Evolutionary conservation across 768 basidiomycete genomes (phyloP).

Genomic region (Wakefieldia striispora): DNA sequence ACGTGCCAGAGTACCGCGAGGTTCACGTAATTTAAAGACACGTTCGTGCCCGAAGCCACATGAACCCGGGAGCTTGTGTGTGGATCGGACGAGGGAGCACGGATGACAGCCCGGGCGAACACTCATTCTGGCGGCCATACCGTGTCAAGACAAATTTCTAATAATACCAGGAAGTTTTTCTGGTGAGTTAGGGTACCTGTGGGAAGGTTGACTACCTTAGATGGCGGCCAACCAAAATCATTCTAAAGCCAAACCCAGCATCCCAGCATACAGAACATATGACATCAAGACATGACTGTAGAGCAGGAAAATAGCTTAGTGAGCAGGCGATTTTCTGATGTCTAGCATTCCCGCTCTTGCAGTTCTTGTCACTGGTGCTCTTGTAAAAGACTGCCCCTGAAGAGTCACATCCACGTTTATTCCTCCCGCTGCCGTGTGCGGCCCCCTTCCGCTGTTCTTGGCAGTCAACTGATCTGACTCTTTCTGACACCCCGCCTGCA

Average conservation of each 20-base stretch:
- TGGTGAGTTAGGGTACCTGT: neutral
- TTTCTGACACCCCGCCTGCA: neutral
- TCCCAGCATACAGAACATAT: neutral
- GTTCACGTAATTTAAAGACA: no score
- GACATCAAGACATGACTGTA: no score
- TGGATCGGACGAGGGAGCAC: no score
- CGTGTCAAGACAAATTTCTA: neutral
- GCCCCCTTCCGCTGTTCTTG: neutral
- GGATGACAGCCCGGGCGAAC: neutral
- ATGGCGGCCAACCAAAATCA: neutral
- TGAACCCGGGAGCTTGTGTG: no score
- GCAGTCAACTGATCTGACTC: slow-evolving; percentile 4
- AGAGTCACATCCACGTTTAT: slow-evolving; percentile 21
- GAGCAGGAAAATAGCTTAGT: no score
- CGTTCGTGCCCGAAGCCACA: no score
- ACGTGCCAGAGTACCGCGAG: no score
- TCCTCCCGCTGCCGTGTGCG: slow-evolving; percentile 21
- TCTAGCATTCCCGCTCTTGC: slow-evolving; percentile 6
- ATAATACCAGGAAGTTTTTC: no score
- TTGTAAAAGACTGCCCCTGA: slow-evolving; percentile 14
- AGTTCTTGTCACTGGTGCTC: slow-evolving; percentile 15
- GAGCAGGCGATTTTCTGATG: neutral
- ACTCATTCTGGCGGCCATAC: neutral
- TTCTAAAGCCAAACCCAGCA: neutral
- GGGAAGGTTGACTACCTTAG: neutral